These are phyloP conservation scores for Pezizomycotina sp. DNA, from an alignment of 2,329 filamentous ascomycete species.

Conservation along the genomic window DNA sequence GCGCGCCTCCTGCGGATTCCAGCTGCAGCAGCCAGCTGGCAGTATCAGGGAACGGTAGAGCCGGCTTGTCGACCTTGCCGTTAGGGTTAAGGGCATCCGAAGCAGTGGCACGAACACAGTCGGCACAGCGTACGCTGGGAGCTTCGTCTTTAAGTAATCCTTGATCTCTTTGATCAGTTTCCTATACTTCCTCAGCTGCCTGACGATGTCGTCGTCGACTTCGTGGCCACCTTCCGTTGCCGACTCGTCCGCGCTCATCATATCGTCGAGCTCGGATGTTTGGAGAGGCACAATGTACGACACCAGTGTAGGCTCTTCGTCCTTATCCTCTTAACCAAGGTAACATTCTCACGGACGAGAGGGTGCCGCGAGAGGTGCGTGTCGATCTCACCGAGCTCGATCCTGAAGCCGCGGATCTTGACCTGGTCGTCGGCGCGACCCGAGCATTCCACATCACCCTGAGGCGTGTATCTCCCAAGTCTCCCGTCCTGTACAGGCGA, in stretches of 20 bases:
- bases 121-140: conserved; percentile 61
- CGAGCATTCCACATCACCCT: conserved; percentile 58
- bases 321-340: conserved; percentile 67
- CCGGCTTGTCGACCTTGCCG: conserved; percentile 66
- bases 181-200: conserved; percentile 44
- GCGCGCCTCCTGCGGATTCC: conserved; percentile 36
- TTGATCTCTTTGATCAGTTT: conserved; percentile 43
- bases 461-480: conserved; percentile 60
- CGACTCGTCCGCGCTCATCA: conserved; percentile 31
- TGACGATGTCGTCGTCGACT: conserved; percentile 38
- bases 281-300: conserved; percentile 65
- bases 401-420: conserved; percentile 90
- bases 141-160: conserved; percentile 52
- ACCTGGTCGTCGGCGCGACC: conserved; percentile 77
- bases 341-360: conserved; percentile 69
- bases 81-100: conserved; percentile 69
- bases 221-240: conserved; percentile 41
- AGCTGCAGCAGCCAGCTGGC: conserved; percentile 45
- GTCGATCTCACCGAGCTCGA: conserved; percentile 89
- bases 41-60: conserved; percentile 64
- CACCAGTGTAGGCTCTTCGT: conserved; percentile 72
- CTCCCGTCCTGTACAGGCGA: conserved; percentile 71
- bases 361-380: conserved; percentile 58
- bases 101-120: conserved; percentile 56
- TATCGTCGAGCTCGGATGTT: conserved; percentile 21